phyloP scores from a whole-genome alignment of 805 yeast species.

The Suhomyces sp. region DNA sequence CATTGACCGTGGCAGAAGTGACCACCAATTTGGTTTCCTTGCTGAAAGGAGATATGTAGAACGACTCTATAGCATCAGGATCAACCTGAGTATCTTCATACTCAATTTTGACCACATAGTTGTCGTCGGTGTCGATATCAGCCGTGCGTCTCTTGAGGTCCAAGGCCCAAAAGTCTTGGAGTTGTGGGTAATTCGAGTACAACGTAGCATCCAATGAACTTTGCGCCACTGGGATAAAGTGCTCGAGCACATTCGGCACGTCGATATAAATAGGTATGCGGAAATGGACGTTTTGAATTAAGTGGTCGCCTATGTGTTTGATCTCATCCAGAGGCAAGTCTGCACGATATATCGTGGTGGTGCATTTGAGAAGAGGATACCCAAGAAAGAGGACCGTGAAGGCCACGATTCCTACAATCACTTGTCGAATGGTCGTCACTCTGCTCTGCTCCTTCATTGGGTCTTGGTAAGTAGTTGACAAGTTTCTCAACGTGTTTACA shows the following conservation, averaged over 20 bases:
- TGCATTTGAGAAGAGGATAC: conserved; percentile 24
- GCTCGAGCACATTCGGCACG: conserved; percentile 26
- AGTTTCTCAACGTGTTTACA: not conserved
- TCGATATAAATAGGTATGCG: conserved; percentile 46
- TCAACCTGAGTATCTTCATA: conserved; percentile 18
- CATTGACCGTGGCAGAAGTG: conserved; percentile 20
- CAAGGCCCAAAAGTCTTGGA: conserved; percentile 30
- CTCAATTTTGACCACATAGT: conserved; percentile 39
- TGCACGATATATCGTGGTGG: conserved; percentile 65
- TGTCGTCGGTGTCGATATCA: conserved; percentile 16
- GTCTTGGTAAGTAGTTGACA: not conserved
- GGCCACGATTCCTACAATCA: conserved; percentile 11
- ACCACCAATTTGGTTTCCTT: conserved; percentile 29
- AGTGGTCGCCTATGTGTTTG: conserved; percentile 22
- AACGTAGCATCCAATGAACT: conserved; percentile 28
- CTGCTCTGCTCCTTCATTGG: conserved; percentile 1
- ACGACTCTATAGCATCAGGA: conserved; percentile 5
- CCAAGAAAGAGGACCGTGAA: conserved; percentile 19
- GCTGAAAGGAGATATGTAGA: conserved; percentile 36
- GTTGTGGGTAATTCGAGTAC: conserved; percentile 16
- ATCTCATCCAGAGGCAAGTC: conserved; percentile 51
- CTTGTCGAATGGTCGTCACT: conserved; percentile 9
- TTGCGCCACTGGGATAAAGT: conserved; percentile 35
- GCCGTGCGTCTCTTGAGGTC: conserved; percentile 15
- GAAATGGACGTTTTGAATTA: conserved; percentile 23